These are phyloP conservation scores for Penicillium sp. DNA, from an alignment of 2,329 filamentous ascomycete species.

Conservation along the genomic window DNA sequence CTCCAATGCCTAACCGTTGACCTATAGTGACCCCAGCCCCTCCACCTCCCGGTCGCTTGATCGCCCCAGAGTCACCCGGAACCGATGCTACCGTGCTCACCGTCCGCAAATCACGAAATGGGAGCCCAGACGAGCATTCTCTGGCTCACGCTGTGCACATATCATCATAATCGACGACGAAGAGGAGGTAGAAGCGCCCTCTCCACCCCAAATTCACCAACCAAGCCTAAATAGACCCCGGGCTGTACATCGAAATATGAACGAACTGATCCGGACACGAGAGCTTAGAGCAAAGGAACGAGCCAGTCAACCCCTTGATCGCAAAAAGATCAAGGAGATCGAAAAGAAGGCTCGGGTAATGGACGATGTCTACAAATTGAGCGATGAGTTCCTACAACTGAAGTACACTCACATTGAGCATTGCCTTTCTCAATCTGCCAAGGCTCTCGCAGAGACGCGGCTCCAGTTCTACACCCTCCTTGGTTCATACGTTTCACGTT, in stretches of 20 bases:
- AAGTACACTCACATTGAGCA: constrained; percentile 12
- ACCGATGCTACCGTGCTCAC: not conserved
- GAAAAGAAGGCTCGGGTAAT: constrained; percentile 2
- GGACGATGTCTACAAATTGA: not conserved
- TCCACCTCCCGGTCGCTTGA: not conserved
- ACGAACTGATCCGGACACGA: constrained; percentile 10
- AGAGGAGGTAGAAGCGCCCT: constrained; percentile 7
- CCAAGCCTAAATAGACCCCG: not conserved
- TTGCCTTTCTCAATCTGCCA: not conserved
- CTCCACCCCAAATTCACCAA: not conserved
- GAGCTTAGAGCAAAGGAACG: not conserved
- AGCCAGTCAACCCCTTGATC: constrained; percentile 1
- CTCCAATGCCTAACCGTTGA: not conserved
- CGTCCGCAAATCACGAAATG: not conserved
- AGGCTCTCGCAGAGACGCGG: not conserved
- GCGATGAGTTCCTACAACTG: constrained; percentile 11
- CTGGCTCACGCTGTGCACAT: constrained; percentile 6
- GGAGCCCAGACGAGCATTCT: constrained; percentile 12
- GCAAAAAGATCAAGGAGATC: constrained; percentile 6
- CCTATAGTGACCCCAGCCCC: not conserved
- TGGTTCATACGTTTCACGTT: not conserved
- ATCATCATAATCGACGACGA: constrained; percentile 22
- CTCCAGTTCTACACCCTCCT: not conserved
- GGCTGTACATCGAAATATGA: constrained; percentile 4
- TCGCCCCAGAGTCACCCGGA: not conserved